These are phyloP conservation scores for Colletotrichum godetiae DNA, from an alignment of 2,329 filamentous ascomycete species.

Conservation along the genomic window DNA sequence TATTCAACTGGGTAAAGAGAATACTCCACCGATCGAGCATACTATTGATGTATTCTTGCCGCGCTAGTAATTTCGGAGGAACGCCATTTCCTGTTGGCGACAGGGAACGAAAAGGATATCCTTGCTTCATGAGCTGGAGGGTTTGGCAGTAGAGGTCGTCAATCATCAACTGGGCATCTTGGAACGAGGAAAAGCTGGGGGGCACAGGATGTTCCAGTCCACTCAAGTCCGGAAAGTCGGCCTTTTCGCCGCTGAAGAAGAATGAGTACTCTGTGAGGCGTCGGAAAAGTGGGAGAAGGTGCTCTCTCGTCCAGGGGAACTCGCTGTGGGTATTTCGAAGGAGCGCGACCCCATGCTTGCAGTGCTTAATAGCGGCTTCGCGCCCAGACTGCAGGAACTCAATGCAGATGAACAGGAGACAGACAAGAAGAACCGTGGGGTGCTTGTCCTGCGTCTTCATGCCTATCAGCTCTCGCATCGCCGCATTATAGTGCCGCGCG, in stretches of 20 bases:
- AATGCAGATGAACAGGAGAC: constrained; percentile 64
- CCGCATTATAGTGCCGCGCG: constrained; percentile 60
- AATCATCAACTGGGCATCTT: constrained; percentile 47
- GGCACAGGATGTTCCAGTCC: constrained; percentile 6
- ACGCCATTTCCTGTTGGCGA: neutral
- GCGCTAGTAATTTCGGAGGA: neutral
- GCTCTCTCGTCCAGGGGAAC: constrained; percentile 28
- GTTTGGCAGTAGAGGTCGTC: constrained; percentile 43
- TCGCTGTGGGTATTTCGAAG: constrained; percentile 16
- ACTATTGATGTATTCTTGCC: constrained; percentile 7
- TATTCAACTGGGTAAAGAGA: constrained; percentile 43
- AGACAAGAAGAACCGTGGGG: constrained; percentile 54
- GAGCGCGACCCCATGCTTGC: constrained; percentile 31
- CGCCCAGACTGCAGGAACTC: constrained; percentile 57
- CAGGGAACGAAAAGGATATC: constrained; percentile 42
- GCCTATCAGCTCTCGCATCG: constrained; percentile 56
- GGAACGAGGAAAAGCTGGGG: constrained; percentile 32
- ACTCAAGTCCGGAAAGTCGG: constrained; percentile 37
- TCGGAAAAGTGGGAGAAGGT: constrained; percentile 24
- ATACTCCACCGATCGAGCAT: constrained; percentile 13
- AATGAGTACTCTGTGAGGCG: constrained; percentile 19
- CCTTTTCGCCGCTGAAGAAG: constrained; percentile 28
- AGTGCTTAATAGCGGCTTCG: constrained; percentile 23
- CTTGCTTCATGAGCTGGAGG: constrained; percentile 44
- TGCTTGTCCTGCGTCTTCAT: constrained; percentile 40